Base-by-base conservation (phyloP, 495 filamentous ascomycete species). In the Aspergillus carlsbadensis region DNA sequence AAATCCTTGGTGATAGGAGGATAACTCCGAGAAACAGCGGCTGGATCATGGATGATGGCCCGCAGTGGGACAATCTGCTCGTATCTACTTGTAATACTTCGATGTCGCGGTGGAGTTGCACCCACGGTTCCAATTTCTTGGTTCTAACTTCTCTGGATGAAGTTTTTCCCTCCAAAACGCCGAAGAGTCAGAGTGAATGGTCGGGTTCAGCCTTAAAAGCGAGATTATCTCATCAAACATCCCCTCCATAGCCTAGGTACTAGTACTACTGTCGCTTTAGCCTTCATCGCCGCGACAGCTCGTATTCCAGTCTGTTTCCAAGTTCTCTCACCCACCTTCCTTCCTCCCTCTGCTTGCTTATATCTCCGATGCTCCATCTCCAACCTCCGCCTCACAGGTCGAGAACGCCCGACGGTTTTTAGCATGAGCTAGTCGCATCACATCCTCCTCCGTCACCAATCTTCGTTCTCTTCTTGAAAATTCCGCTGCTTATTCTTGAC, bases 181-280 rank as follows among this genome's bases (percentile, higher is more conserved):
- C n/a, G n/a, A n/a, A 37, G 13, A 22, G 41, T 43, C 7, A 29
- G 8, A 45, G 6, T 29, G 10, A 14, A 29, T 45, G n/a, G 29
- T 31, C 7, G 18, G 20, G 22, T 18, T 45, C 42, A 45, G 21
- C 42, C 42, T 45, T 45, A 29, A 43, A 29, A 15, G 21, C 22
- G 42, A 31, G 47, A 50, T 50, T 50, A 50, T 50, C 24, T 39
- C 47, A 39, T 50, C 47, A 2, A 29, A 29, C 3, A 29, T 8
- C 26, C 26, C 26, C 26, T 29, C 26, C 3, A 8, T 29, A 29
- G 26, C 26, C 26, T 29, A 29, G 26, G 26, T 29, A 29, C 26
- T 29, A 29, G 26, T 29, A 29, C 26, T 29, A 29, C 26, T 29
- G 26, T 29, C 26, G 26, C 3, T 29, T 29, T 29, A 29, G 26